Evolutionary conservation across 2,329 filamentous ascomycete genomes (phyloP).

Genomic region (Alternaria gaisen): DNA sequence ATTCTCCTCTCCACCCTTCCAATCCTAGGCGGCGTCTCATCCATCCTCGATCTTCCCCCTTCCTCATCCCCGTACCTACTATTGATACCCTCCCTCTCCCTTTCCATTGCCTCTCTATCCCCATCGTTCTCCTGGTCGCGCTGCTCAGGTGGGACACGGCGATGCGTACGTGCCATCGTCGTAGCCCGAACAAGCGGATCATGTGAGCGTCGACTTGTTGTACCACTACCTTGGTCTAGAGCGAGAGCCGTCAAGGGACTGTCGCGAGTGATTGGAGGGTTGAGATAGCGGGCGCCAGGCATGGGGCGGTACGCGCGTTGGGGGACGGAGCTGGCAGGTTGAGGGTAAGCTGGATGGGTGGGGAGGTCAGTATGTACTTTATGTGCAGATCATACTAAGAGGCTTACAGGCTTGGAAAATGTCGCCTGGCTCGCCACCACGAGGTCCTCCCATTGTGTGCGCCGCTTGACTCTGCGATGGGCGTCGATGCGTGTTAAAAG

Average conservation of each 20-base stretch:
- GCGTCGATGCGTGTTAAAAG: not conserved
- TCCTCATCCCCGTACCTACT: conserved; percentile 35
- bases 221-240: conserved; percentile 23
- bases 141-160: conserved; percentile 31
- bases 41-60: conserved; percentile 36
- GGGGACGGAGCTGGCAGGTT: not conserved
- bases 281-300: conserved; percentile 6
- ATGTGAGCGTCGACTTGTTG: conserved; percentile 20
- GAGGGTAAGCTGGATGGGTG: conserved; percentile 7
- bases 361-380: not conserved
- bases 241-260: conserved; percentile 13
- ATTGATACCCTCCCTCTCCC: conserved; percentile 30
- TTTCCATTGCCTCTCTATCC: conserved; percentile 36
- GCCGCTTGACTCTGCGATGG: not conserved
- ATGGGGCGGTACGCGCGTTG: conserved; percentile 1
- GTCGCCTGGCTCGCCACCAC: too few relatives aligned
- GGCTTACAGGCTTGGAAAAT: conserved; percentile 3
- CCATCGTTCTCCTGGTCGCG: conserved; percentile 48
- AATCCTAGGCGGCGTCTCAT: conserved; percentile 49
- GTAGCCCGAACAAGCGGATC: conserved; percentile 12
- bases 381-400: not conserved
- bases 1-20: conserved; percentile 44
- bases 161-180: conserved; percentile 14
- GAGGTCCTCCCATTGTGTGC: too few relatives aligned
- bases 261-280: conserved; percentile 4